These are phyloP conservation scores for Keithomyces neogunnii DNA, from an alignment of 2,329 filamentous ascomycete genomes.

Conservation along the genomic window DNA sequence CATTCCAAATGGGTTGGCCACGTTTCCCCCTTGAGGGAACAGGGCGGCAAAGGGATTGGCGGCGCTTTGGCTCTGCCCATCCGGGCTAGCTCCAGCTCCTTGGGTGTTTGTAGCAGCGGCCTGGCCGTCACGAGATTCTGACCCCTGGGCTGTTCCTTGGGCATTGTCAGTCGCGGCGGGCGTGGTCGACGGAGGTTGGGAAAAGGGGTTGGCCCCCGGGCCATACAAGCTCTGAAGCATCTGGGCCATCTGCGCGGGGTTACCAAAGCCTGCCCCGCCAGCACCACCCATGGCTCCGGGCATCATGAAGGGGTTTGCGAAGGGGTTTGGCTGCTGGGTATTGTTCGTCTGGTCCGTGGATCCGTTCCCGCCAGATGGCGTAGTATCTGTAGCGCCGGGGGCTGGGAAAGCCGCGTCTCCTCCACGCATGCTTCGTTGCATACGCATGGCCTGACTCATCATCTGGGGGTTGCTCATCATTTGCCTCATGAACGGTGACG, in stretches of 20 bases:
- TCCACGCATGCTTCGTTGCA: slow-evolving; percentile 64
- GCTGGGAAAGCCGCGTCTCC: slow-evolving; percentile 66
- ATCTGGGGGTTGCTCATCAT: slow-evolving; percentile 91
- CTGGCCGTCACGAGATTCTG: slow-evolving; percentile 16
- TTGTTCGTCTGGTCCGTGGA: slow-evolving; percentile 19
- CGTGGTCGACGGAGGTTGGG: slow-evolving; percentile 13
- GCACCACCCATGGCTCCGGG: slow-evolving; percentile 14
- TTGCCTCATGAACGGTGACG: slow-evolving; percentile 77
- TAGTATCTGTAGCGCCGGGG: slow-evolving; percentile 84
- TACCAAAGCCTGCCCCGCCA: slow-evolving; percentile 6
- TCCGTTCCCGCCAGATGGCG: slow-evolving; percentile 38
- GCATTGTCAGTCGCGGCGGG: neutral
- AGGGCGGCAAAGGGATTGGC: slow-evolving; percentile 61
- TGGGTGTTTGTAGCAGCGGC: slow-evolving; percentile 14
- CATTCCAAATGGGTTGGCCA: slow-evolving; percentile 35
- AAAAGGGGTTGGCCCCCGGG: slow-evolving; percentile 26
- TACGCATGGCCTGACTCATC: slow-evolving; percentile 71
- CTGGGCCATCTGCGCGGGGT: slow-evolving; percentile 15
- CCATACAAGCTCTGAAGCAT: slow-evolving; percentile 19
- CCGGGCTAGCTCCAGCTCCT: slow-evolving; percentile 15
- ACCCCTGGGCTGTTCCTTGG: slow-evolving; percentile 19
- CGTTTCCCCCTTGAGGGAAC: slow-evolving; percentile 33
- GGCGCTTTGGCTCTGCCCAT: slow-evolving; percentile 27
- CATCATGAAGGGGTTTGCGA: slow-evolving; percentile 27
- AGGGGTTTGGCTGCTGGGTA: slow-evolving; percentile 31